These are phyloP conservation scores for Trichoderma virens DNA, from an alignment of 495 filamentous ascomycete species.

Conservation along the genomic window DNA sequence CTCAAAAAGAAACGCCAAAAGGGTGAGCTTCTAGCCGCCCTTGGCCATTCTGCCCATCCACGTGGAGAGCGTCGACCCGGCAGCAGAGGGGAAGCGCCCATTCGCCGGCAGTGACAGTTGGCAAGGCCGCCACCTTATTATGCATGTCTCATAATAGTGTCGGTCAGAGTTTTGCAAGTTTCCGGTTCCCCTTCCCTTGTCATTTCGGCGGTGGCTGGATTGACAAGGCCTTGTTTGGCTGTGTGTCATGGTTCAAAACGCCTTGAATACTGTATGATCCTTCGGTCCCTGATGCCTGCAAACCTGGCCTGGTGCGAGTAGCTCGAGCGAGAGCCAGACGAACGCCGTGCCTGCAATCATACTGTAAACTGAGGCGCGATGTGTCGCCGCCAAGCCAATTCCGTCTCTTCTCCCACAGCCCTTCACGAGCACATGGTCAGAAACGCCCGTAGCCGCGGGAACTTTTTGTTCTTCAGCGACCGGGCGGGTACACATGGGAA, in stretches of 20 bases:
- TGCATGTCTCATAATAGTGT: conserved; percentile 3
- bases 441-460: no score
- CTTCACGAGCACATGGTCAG: background rate
- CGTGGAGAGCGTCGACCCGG: background rate
- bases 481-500: no score
- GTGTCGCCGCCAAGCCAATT: background rate
- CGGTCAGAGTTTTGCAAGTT: background rate
- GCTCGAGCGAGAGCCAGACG: background rate
- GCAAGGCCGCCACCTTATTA: background rate
- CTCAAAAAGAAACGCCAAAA: background rate
- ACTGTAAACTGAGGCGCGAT: background rate
- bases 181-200: background rate
- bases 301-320: background rate
- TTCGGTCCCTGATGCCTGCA: no score
- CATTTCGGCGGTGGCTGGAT: background rate
- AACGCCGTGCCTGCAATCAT: no score
- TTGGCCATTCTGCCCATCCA: background rate
- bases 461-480: no score
- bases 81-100: no score
- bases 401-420: no score
- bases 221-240: background rate
- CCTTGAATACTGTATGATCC: no score
- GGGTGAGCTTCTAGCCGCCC: background rate
- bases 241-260: background rate
- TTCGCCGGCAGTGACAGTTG: no score